phyloP scores from a whole-genome alignment of 768 basidiomycete species.

The Dioszegia aurantiaca region DNA sequence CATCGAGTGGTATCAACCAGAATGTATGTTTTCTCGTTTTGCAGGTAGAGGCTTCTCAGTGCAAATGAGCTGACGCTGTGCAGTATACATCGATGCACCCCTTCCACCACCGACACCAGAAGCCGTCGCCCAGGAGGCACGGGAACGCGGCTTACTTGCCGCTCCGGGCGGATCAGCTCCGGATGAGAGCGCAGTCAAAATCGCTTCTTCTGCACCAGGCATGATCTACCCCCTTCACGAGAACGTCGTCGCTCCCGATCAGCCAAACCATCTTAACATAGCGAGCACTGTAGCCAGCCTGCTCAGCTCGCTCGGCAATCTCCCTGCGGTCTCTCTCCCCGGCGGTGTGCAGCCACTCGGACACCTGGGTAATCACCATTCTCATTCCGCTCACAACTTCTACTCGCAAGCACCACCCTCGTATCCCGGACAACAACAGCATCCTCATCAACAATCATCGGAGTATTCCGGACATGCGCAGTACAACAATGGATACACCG shows the following conservation, averaged over 20 bases:
- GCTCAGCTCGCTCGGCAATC: no score
- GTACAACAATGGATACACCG: background rate
- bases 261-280: no score
- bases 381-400: background rate
- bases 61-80: slow-evolving; percentile 17
- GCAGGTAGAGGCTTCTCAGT: no score
- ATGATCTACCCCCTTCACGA: background rate
- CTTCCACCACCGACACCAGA: slow-evolving; percentile 23
- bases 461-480: background rate
- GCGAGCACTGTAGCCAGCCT: no score
- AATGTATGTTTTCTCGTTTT: no score
- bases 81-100: slow-evolving; percentile 21
- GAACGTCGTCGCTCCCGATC: background rate
- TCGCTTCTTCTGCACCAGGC: background rate
- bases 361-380: background rate
- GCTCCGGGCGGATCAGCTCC: background rate
- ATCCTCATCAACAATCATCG: background rate
- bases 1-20: slow-evolving; percentile 43
- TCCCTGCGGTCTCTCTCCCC: no score
- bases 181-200: background rate
- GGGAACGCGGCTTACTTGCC: slow-evolving; percentile 41
- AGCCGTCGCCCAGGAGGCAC: slow-evolving; percentile 20
- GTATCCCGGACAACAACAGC: background rate
- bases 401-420: background rate
- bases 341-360: background rate